phyloP scores from a whole-genome alignment of 1,284 basidiomycete genomes.

The Cystobasidiaceae sp. region DNA sequence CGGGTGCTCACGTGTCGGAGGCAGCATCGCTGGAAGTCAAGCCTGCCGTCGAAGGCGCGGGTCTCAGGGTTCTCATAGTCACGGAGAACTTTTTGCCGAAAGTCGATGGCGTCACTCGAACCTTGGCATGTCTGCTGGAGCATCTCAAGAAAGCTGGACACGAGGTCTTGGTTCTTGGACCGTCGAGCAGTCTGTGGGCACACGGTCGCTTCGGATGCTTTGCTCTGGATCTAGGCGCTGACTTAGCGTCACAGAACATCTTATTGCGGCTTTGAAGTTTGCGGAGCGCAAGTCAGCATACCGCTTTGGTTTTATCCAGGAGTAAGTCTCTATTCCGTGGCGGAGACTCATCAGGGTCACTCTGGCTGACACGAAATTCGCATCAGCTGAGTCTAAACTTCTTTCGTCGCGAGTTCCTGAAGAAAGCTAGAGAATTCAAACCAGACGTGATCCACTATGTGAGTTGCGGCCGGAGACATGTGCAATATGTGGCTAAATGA shows the following conservation, averaged over 20 bases:
- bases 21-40: too few species aligned
- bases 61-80: conserved; percentile 46
- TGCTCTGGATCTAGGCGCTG: background rate
- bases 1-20: too few species aligned
- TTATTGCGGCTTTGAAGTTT: conserved; percentile 55
- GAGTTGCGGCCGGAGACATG: conserved; percentile 7
- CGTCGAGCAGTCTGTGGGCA: conserved; percentile 52
- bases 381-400: conserved; percentile 56
- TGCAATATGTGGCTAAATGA: background rate
- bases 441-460: conserved; percentile 56
- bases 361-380: too few species aligned
- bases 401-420: conserved; percentile 54
- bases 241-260: conserved; percentile 43
- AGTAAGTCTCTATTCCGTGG: conserved; percentile 19
- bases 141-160: conserved; percentile 55
- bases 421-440: conserved; percentile 49
- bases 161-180: conserved; percentile 55
- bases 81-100: conserved; percentile 57
- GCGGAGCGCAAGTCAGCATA: conserved; percentile 54
- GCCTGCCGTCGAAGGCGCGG: background rate
- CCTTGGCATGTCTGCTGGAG: conserved; percentile 54
- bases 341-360: background rate
- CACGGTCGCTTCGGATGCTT: background rate
- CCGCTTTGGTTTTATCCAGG: conserved; percentile 55
- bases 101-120: conserved; percentile 43